A percentile compares a stretch with the other conserved stretches of the same genome.
These are phyloP conservation scores for Penicillium longicatenatum DNA, from an alignment of 495 filamentous ascomycete species.

Conservation along the genomic window DNA sequence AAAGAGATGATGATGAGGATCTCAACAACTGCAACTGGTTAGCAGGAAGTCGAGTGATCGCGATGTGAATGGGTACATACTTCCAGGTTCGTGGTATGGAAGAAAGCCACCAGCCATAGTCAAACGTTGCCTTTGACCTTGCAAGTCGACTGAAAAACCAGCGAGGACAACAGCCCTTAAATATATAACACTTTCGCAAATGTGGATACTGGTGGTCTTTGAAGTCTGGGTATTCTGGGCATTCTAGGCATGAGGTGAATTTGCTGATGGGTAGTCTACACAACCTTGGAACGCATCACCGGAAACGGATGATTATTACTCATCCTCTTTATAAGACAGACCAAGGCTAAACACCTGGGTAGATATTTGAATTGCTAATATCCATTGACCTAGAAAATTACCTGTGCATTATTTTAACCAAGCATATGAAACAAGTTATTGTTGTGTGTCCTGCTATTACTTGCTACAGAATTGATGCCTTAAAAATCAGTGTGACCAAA, in stretches of 20 bases:
- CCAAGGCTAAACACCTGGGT: too few relatives aligned
- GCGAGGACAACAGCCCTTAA: background rate
- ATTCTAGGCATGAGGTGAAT: background rate
- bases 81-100: conserved; percentile 36
- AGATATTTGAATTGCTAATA: too few relatives aligned
- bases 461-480: too few relatives aligned
- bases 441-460: too few relatives aligned
- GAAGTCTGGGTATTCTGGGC: conserved; percentile 4
- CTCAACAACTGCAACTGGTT: conserved; percentile 26
- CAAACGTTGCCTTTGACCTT: background rate
- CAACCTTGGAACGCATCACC: too few relatives aligned
- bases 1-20: conserved; percentile 38
- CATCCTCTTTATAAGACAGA: too few relatives aligned
- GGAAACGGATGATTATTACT: too few relatives aligned
- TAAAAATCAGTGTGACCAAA: too few relatives aligned
- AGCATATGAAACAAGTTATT: too few relatives aligned
- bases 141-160: background rate
- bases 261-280: too few relatives aligned
- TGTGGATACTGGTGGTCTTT: background rate
- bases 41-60: conserved; percentile 3
- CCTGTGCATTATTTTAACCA: too few relatives aligned
- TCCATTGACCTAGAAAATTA: too few relatives aligned
- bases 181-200: background rate
- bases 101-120: conserved; percentile 36
- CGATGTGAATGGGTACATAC: conserved; percentile 18